A percentile compares a stretch with the other conserved stretches of the same genome.
phyloP scores from a whole-genome alignment of 805 yeast genomes.

The Ogataea haglerorum region DNA sequence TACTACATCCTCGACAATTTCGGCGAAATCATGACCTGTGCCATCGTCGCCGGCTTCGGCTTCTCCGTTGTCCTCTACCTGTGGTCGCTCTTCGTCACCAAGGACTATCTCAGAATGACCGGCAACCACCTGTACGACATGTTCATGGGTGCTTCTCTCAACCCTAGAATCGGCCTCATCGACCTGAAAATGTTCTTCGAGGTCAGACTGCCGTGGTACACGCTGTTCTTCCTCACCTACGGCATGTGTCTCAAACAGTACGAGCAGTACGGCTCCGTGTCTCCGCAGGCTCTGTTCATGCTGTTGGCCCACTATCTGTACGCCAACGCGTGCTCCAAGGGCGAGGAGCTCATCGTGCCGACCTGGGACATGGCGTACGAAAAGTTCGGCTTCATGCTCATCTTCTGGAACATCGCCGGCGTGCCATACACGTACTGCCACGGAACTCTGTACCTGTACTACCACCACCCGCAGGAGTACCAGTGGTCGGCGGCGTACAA shows the following conservation, averaged over 20 bases:
- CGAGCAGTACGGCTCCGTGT: constrained; percentile 74
- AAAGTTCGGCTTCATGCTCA: constrained; percentile 97
- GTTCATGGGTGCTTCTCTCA: constrained; percentile 96
- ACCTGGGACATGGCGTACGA: constrained; percentile 99
- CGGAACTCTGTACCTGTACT: constrained; percentile 77
- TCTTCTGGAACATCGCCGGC: constrained; percentile 99
- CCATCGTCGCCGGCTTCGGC: constrained; percentile 72
- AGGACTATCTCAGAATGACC: constrained; percentile 86
- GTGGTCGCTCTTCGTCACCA: constrained; percentile 58
- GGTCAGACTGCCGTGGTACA: constrained; percentile 96
- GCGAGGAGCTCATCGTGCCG: constrained; percentile 95
- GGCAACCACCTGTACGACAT: constrained; percentile 88
- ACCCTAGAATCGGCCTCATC: constrained; percentile 89
- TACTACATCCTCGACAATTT: constrained; percentile 75
- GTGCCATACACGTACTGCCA: constrained; percentile 98
- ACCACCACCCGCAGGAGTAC: constrained; percentile 84
- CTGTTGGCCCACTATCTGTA: constrained; percentile 88
- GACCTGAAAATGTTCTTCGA: constrained; percentile 97
- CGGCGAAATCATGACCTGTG: constrained; percentile 90
- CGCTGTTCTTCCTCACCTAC: constrained; percentile 70
- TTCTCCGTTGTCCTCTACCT: constrained; percentile 70
- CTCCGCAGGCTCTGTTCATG: constrained; percentile 71
- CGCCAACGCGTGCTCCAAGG: constrained; percentile 96
- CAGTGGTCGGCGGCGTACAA: constrained; percentile 64
- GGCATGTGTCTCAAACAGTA: constrained; percentile 76